Base-by-base conservation (phyloP, 2,329 filamentous ascomycete genomes). In the Malbranchea zuffiana region DNA sequence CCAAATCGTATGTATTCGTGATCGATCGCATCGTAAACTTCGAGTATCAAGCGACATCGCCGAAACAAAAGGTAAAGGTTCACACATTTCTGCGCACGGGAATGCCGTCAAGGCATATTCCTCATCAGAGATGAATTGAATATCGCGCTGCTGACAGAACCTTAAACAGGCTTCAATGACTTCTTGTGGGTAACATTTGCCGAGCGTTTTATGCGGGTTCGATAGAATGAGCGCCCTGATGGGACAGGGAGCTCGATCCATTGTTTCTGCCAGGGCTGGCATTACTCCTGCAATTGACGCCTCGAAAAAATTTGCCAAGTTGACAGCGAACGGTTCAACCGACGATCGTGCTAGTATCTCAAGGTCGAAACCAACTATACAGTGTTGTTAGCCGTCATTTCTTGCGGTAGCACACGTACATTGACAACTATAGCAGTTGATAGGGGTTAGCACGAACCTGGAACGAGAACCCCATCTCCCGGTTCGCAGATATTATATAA, bases 401-500 rank as follows among this genome's bases (percentile, higher is more conserved):
- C n/a, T n/a, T n/a, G n/a, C n/a, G n/a, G n/a, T n/a, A n/a, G n/a
- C n/a, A n/a, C n/a, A n/a, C n/a, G n/a, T n/a, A n/a, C n/a, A n/a
- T n/a, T n/a, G n/a, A n/a, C n/a, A n/a, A n/a, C n/a, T n/a, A n/a
- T n/a, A n/a, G n/a, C n/a, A n/a, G n/a, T n/a, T n/a, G n/a, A n/a
- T n/a, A n/a, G n/a, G n/a, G n/a, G n/a, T n/a, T n/a, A 13, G 5
- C n/a, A 57, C 15, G 54, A 54, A 3, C 39, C 49, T 1, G 51
- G 47, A 3, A 60, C 39, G 1, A 61, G 43, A 0, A 59, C 37
- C 1, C 51, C 53, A 32, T 60, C 57, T 13, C 53, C 56, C 1
- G 47, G 25, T 6, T 59, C 54, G 39, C 55, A 59, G 13, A 61
- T 54, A 20, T 51, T 53, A 34, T 46, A 49, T 3, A 61, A 34